Conservation (phyloP, 1,284 basidiomycete genomes). For the Apiotrichum akiyoshidainum region DNA sequence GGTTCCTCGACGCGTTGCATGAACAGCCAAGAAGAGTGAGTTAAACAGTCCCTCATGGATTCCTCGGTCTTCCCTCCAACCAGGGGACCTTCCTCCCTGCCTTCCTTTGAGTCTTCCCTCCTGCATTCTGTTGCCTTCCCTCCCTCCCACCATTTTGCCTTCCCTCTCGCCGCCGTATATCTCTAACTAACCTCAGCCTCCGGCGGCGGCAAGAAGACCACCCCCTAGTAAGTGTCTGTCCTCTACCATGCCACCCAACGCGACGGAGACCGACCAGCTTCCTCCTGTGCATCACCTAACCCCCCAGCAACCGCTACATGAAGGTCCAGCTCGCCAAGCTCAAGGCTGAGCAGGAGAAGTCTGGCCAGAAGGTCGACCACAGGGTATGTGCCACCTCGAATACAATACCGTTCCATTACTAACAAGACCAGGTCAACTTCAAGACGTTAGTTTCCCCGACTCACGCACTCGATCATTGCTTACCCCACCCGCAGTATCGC, state of each 20-base stretch:
- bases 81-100: neutral
- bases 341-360: conserved; percentile 47
- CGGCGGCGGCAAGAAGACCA: conserved; percentile 26
- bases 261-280: neutral
- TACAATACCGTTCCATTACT: neutral
- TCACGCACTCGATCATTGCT: too few relatives aligned
- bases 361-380: conserved; percentile 45
- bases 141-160: neutral
- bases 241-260: too few relatives aligned
- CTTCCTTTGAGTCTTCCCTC: neutral
- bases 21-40: conserved; percentile 2
- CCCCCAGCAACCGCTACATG: conserved; percentile 47
- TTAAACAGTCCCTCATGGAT: neutral
- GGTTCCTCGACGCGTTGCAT: neutral
- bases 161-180: neutral
- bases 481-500: conserved; percentile 22
- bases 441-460: conserved; percentile 25
- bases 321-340: conserved; percentile 51
- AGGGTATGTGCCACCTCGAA: conserved; percentile 38
- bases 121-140: neutral
- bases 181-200: neutral
- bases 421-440: conserved; percentile 39
- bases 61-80: neutral
- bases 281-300: neutral
- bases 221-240: conserved; percentile 40